Percentiles rank a stretch among this genome's conserved stretches.
These are phyloP conservation scores for Magnusiomyces suaveolens DNA, from an alignment of 1,139 yeast species.

Conservation along the genomic window DNA sequence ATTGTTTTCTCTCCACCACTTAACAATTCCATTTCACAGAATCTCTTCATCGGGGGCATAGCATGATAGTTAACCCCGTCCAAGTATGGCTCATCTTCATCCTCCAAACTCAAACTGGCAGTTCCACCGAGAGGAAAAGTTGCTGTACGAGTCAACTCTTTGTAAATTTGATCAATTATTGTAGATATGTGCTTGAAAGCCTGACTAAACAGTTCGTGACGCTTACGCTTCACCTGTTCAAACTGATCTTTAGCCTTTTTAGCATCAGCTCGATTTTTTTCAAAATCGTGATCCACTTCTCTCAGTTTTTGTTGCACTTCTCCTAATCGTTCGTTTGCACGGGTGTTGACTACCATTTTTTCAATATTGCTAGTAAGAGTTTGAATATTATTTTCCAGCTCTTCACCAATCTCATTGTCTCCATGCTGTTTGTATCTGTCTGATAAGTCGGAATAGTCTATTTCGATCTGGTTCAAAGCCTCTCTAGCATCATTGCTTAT, in stretches of 20 bases:
- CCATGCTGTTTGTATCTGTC: slow-evolving; percentile 35
- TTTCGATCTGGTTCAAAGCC: slow-evolving; percentile 38
- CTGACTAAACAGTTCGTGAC: slow-evolving; percentile 53
- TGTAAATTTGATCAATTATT: slow-evolving; percentile 69
- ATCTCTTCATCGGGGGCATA: slow-evolving; percentile 93
- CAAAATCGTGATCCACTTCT: slow-evolving; percentile 57
- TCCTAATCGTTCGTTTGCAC: slow-evolving; percentile 65
- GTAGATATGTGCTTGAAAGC: slow-evolving; percentile 72
- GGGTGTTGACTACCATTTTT: slow-evolving; percentile 63
- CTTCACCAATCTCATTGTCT: slow-evolving; percentile 30
- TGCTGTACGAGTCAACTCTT: slow-evolving; percentile 63
- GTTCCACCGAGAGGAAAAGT: slow-evolving; percentile 72
- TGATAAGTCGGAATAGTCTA: slow-evolving; percentile 49
- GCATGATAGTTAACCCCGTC: slow-evolving; percentile 86
- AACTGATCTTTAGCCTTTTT: slow-evolving; percentile 47
- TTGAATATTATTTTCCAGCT: slow-evolving; percentile 41
- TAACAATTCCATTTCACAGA: slow-evolving; percentile 82
- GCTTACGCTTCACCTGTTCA: slow-evolving; percentile 47
- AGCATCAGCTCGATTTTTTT: slow-evolving; percentile 53
- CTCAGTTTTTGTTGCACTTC: slow-evolving; percentile 57
- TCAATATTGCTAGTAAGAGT: slow-evolving; percentile 51
- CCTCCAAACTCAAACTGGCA: slow-evolving; percentile 78
- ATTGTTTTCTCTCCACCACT: slow-evolving; percentile 97
- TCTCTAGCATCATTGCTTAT: slow-evolving; percentile 13
- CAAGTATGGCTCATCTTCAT: slow-evolving; percentile 73